phyloP scores from a whole-genome alignment of 306 rosid genomes.

The Vigna nakashimae region DNA sequence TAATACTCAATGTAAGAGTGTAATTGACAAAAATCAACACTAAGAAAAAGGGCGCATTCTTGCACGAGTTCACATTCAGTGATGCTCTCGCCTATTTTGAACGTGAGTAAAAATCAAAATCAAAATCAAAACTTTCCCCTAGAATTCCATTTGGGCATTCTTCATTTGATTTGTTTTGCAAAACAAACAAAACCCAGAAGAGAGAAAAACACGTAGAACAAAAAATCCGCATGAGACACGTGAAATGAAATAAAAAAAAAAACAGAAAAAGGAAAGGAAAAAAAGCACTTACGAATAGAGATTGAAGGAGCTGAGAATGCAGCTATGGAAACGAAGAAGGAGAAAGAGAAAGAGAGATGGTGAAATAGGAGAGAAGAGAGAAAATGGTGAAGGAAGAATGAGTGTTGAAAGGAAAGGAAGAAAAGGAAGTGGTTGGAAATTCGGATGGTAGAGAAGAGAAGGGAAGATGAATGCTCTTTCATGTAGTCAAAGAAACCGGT shows the following conservation, averaged over 20 bases:
- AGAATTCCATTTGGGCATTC: not conserved
- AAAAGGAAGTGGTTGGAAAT: slow-evolving; percentile 42
- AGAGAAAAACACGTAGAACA: not conserved
- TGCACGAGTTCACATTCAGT: slow-evolving; percentile 2
- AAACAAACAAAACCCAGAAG: slow-evolving; percentile 37
- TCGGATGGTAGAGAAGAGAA: slow-evolving; percentile 69
- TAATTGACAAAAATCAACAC: not conserved
- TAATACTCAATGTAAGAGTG: slow-evolving; percentile 8
- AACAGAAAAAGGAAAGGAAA: not conserved
- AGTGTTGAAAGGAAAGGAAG: slow-evolving; percentile 57
- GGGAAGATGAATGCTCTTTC: not conserved
- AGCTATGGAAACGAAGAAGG: slow-evolving; percentile 6
- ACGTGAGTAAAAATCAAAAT: not conserved
- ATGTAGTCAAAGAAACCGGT: not conserved
- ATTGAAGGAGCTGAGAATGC: slow-evolving; percentile 49
- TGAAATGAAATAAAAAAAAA: not conserved
- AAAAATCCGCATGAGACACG: not conserved
- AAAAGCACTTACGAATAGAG: slow-evolving; percentile 44
- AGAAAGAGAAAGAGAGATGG: not conserved
- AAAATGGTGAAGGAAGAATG: slow-evolving; percentile 34
- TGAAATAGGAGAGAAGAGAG: slow-evolving; percentile 10
- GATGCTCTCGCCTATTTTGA: not conserved
- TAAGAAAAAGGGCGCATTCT: not conserved
- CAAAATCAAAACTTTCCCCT: not conserved
- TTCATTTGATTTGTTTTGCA: not conserved